Evolutionary conservation across 345 rosid species (phyloP).

Genomic region (Camelina sativa): DNA sequence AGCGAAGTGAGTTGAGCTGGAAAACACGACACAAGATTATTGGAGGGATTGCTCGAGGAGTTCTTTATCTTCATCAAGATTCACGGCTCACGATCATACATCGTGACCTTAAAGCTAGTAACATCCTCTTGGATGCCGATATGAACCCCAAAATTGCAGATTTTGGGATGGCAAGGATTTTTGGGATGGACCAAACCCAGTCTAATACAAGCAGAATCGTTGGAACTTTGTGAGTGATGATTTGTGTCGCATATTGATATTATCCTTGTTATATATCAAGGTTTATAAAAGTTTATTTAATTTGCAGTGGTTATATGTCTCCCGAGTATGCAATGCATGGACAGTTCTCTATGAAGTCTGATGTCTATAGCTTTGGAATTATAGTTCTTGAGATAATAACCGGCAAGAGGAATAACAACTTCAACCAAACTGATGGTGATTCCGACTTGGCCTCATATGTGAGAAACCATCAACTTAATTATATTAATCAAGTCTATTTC

Average conservation of each 20-base stretch:
- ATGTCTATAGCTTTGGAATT: not conserved
- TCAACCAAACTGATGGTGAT: not conserved
- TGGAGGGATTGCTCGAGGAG: not conserved
- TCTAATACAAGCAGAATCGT: not conserved
- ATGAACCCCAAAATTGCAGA: not conserved
- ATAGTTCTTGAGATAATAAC: not conserved
- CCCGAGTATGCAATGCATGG: constrained; percentile 1
- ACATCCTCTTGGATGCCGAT: not conserved
- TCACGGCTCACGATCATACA: not conserved
- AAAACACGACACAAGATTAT: not conserved
- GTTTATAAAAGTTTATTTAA: not conserved
- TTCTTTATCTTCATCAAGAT: constrained; percentile 6
- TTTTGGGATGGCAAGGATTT: constrained; percentile 1
- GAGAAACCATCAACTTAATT: not conserved
- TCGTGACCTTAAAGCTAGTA: not conserved
- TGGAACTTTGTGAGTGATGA: not conserved
- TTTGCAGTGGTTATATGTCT: not conserved
- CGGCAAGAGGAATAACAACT: not conserved
- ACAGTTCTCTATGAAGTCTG: not conserved
- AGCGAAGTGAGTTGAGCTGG: not conserved
- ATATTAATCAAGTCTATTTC: not conserved
- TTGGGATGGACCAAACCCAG: not conserved
- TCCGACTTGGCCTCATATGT: not conserved
- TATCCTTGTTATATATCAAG: not conserved
- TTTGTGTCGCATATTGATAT: not conserved